Base-by-base conservation (phyloP, 441 rosid species). In the Bruguiera hainesii region DNA sequence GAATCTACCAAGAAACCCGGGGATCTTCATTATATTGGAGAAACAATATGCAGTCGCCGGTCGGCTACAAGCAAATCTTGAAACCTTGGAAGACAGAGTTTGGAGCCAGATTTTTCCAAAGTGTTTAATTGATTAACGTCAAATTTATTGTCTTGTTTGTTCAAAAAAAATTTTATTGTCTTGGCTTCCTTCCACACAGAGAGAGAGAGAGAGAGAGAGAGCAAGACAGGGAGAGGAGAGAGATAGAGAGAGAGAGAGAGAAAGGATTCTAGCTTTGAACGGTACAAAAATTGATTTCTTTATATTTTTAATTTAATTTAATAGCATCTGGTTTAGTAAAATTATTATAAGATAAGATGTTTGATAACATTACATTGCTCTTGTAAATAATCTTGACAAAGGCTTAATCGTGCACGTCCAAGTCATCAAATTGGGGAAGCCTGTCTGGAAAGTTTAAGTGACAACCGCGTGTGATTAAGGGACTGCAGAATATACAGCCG, bases 21-120 rank as follows among this genome's bases (percentile, higher is more conserved):
- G 62, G 62, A 62, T 55, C 67, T 29, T 39, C 72, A 61, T 37
- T 31, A n/a, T 55, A 42, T 13, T 6, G 1, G n/a, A 58, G 13
- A 61, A 66, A 10, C 10, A 19, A 19, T 30, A 29, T 11, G 31
- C 64, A 37, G 11, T 61, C 5, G 7, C 51, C 15, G 21, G 16
- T 25, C 5, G 23, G 13, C 58, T 23, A 39, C 48, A 15, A 61
- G 39, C 21, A 25, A 61, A 61, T 61, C 64, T 39, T 61, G 25
- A 6, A 39, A 39, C 18, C 48, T 39, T 11, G 16, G 16, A 39
- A 3, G 6, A 25, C 39, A 39, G 9, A 20, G 5, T 23, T 23
- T 55, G 13, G 29, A 55, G 9, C 28, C 4, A 23, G 29, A 21
- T 21, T 37, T 37, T 37, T 53, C 10, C 33, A 30, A 2, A 52